Conservation (phyloP, 345 rosid species). For the Capsella bursapastoris region DNA sequence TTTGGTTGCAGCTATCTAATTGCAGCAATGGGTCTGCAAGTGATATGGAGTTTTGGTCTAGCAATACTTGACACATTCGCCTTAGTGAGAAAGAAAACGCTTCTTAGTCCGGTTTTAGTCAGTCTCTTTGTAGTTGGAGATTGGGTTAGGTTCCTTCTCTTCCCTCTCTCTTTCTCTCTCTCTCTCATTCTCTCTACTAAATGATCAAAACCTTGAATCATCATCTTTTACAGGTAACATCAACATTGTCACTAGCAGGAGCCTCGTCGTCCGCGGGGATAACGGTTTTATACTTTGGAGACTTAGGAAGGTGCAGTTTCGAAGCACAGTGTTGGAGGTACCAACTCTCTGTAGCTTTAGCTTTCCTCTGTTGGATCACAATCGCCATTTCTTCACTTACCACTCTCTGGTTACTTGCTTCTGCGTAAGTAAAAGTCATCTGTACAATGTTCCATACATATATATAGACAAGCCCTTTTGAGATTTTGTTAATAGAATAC, state of each 20-base stretch:
- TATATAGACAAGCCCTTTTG: neutral
- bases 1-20: slow-evolving; percentile 68
- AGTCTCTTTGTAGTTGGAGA: slow-evolving; percentile 91
- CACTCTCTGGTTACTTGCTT: slow-evolving; percentile 75
- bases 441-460: slow-evolving; percentile 22
- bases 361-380: slow-evolving; percentile 74
- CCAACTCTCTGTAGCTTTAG: slow-evolving; percentile 71
- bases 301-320: slow-evolving; percentile 55
- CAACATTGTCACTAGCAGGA: slow-evolving; percentile 69
- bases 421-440: slow-evolving; percentile 14
- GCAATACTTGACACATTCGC: slow-evolving; percentile 67
- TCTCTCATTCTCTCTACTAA: neutral
- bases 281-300: slow-evolving; percentile 60
- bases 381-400: slow-evolving; percentile 65
- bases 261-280: slow-evolving; percentile 76
- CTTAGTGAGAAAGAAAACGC: slow-evolving; percentile 59
- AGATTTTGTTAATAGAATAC: slow-evolving; percentile 34
- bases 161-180: neutral
- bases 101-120: slow-evolving; percentile 58
- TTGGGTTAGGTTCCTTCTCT: slow-evolving; percentile 57
- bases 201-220: neutral
- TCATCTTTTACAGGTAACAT: slow-evolving; percentile 60
- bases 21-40: slow-evolving; percentile 91
- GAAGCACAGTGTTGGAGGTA: slow-evolving; percentile 62
- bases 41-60: slow-evolving; percentile 83